Evolutionary conservation across 1,284 basidiomycete genomes (phyloP), one percentile per base, ranked within the genome.

Genomic region (Irpex lacteus): DNA sequence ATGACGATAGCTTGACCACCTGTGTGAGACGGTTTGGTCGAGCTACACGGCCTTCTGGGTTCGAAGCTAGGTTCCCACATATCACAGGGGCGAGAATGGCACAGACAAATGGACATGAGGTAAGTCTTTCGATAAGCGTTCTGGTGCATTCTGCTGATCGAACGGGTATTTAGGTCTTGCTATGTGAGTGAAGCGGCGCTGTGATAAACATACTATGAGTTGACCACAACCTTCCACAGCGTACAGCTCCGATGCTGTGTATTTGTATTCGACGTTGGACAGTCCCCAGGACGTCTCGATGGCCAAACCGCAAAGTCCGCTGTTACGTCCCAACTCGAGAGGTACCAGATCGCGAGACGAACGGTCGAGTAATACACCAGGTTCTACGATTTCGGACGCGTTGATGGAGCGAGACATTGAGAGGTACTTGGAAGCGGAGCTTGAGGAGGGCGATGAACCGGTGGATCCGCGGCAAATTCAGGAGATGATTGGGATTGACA

Each of bases 1-100:
- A 78, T 57, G 72, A 77, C 26, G 77, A 81, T 57, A 80, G 82
- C 70, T 74, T 85, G 47, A 90, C 91, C 2, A 90, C 90, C 49
- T 97, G 95, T 72, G 94, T 98, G 5, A 85, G 95, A 60, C 85
- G 90, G 37, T 94, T 98, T 71, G 94, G 93, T 9, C 79, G 92
- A 54, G 75, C 66, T 64, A 71, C 73, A 54, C 81, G 75, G 26
- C 74, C 75, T 40, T 68, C 70, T 53, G 71, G 74, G 63, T 78
- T 80, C 69, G 68, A 62, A 56, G 68, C 67, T 66, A 73, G 82
- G 66, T 69, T 76, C 65, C 83, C 89, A 32, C 91, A 95, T 76
- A 86, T 95, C 63, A 95, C 93, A 26, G 92, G 92, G 37, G 87
- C 88, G 36, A 84, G 88, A 63, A 92, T 95, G 84, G 90, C 92